Percentiles rank a stretch among this genome's conserved stretches.
These are phyloP conservation scores for Pezicula rhizophila DNA, from an alignment of 2,329 filamentous ascomycete genomes.

Conservation along the genomic window DNA sequence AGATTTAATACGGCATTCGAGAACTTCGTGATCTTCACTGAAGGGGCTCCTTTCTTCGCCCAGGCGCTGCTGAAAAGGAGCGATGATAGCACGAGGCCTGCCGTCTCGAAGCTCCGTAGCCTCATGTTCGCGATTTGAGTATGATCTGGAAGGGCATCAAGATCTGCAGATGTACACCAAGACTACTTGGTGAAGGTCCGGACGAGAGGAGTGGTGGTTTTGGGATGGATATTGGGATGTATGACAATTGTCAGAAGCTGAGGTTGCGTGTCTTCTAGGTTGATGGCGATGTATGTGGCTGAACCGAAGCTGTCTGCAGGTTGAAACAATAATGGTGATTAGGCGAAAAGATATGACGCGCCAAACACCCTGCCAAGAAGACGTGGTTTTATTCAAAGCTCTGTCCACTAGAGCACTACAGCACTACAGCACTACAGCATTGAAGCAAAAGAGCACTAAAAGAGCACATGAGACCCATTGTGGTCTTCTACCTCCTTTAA, in stretches of 20 bases:
- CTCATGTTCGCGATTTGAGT: conserved; percentile 25
- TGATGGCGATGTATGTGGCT: neutral
- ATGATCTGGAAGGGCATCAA: conserved; percentile 24
- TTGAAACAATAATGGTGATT: neutral
- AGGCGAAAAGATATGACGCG: neutral
- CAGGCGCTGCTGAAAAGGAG: conserved; percentile 19
- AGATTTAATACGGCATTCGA: conserved; percentile 58
- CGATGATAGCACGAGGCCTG: conserved; percentile 21
- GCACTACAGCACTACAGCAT: too few species aligned
- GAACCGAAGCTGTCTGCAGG: neutral
- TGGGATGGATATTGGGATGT: neutral
- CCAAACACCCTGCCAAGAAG: neutral
- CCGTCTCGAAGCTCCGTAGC: conserved; percentile 17
- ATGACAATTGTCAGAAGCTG: neutral
- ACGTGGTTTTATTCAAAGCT: neutral
- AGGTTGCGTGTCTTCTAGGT: neutral
- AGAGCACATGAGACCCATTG: too few species aligned
- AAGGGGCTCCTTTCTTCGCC: conserved; percentile 43
- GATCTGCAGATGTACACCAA: conserved; percentile 17
- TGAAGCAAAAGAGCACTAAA: too few species aligned
- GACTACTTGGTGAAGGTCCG: conserved; percentile 4
- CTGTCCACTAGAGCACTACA: neutral
- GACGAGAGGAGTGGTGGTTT: neutral
- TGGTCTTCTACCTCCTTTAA: neutral
- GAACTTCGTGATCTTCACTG: conserved; percentile 59